Base-by-base conservation (phyloP, 257 asterid genomes). In the Fraxinus quadrangulata region DNA sequence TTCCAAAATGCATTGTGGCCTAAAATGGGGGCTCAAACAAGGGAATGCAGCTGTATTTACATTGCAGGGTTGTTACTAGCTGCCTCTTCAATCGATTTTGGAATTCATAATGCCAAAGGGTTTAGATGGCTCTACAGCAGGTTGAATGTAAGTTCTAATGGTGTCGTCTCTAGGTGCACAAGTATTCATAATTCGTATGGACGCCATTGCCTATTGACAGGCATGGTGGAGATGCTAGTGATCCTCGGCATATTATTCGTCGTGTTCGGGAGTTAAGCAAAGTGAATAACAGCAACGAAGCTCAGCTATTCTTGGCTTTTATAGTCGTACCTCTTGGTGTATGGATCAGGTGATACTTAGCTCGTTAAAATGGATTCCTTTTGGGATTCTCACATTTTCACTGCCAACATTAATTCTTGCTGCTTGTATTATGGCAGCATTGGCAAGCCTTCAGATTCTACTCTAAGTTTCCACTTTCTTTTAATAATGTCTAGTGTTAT, bases 331-430 rank as follows among this genome's bases (percentile, higher is more conserved):
- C 98, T 6, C 81, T 90, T 75, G 98, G 99, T 12, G 99, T 93
- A 11, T 93, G 97, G 98, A 70, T 83, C n/a, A 83, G 98, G 81
- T 93, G 96, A 97, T 85, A 77, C 76, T 84, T 95, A 68, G 97
- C 98, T 47, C 94, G 98, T 30, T 89, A 23, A 93, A 86, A 88
- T 95, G 98, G 99, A 56, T 93, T 8, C 99, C 98, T 1, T 88
- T 95, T 7, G 98, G 99, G 61, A 93, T 98, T 73, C 92, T 95
- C 72, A 89, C 90, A 26, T 26, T 0, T 26, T 1, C 1, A 26
- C 1, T 26, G 28, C 1, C 0, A 26, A 1, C 1, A 0, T 26
- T 1, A 0, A 26, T 1, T 26, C 1, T 1, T 1, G 0, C 1
- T 26, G 0, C 28, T 26, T 26, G 0, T n/a, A n/a, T n/a, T n/a